Base-by-base conservation (phyloP, 768 basidiomycete genomes). In the Tephrocybe sp. region DNA sequence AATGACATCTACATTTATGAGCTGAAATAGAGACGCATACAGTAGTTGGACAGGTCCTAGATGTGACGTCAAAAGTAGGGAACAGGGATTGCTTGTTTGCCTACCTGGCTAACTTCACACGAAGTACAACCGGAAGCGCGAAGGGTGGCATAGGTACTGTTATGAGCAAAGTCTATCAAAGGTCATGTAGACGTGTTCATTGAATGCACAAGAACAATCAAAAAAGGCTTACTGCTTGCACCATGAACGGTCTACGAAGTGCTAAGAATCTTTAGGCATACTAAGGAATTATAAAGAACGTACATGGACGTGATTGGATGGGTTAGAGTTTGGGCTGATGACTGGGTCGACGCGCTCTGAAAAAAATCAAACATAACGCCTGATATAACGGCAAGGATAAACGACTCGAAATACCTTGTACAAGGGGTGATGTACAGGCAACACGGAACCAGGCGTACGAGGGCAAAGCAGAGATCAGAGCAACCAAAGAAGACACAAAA, bases 251-350 rank as follows among this genome's bases (percentile, higher is more conserved):
- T 72, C 70, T 71, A 58, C 7, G 26, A 10, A 38, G 13, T 6
- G 40, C 49, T 31, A 16, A 19, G 40, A 35, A 20, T 16, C 33
- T 12, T 34, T 45, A 20, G 14, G n/a, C 48, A 9, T 23, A 20
- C 19, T 12, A 35, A 20, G 12, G 20, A 45, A 44, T n/a, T 9
- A 26, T 43, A n/a, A n/a, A 45, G 39, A 4, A 62, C 72, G 38
- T 39, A 74, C 72, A 51, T 75, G 73, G 38, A 73, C 67, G 48
- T 75, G 73, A 32, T 72, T 66, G 0, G 71, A 70, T 0, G 73
- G 73, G 11, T 57, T 57, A 22, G 54, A 54, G 19, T 62, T 67
- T 5, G 72, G 70, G 16, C 62, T 64, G 19, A 69, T 60, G 42
- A 75, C 65, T 31, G 73, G 73, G 49, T 75, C 73, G 30, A 75